Evolutionary conservation across 805 yeast species (phyloP).

Genomic region (Lipomyces sp.): DNA sequence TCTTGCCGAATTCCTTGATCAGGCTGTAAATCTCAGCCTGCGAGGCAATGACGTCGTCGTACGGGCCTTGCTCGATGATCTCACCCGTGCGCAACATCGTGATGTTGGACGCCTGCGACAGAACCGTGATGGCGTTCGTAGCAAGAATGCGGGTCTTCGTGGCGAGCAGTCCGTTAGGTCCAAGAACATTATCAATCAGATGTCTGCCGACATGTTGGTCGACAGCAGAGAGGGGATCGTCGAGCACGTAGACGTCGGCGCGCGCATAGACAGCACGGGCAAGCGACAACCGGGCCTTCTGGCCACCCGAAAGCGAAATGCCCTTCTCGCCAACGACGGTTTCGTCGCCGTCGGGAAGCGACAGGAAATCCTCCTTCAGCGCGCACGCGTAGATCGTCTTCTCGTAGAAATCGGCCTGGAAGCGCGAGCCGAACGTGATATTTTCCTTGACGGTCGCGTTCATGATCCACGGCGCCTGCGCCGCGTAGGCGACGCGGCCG

Average conservation of each 20-base stretch:
- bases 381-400: slow-evolving; percentile 87
- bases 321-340: slow-evolving; percentile 98
- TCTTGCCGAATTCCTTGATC: slow-evolving; percentile 32
- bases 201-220: slow-evolving; percentile 96
- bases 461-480: slow-evolving; percentile 96
- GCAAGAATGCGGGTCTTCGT: slow-evolving; percentile 75
- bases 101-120: slow-evolving; percentile 68
- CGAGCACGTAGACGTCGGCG: slow-evolving; percentile 85
- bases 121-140: slow-evolving; percentile 80
- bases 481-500: slow-evolving; percentile 83
- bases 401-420: slow-evolving; percentile 75
- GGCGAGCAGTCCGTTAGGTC: slow-evolving; percentile 71
- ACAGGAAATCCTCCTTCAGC: slow-evolving; percentile 67
- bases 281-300: slow-evolving; percentile 88
- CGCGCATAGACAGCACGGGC: slow-evolving; percentile 96
- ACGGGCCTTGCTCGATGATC: slow-evolving; percentile 41
- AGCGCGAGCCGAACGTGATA: slow-evolving; percentile 82
- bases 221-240: slow-evolving; percentile 93
- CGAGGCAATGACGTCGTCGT: slow-evolving; percentile 30
- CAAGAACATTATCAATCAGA: slow-evolving; percentile 75
- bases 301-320: slow-evolving; percentile 94
- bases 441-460: slow-evolving; percentile 91
- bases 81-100: slow-evolving; percentile 58
- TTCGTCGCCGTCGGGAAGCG: slow-evolving; percentile 82
- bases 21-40: slow-evolving; percentile 26